Evolutionary conservation across 441 rosid species (phyloP).

Genomic region (Populus hybrid): DNA sequence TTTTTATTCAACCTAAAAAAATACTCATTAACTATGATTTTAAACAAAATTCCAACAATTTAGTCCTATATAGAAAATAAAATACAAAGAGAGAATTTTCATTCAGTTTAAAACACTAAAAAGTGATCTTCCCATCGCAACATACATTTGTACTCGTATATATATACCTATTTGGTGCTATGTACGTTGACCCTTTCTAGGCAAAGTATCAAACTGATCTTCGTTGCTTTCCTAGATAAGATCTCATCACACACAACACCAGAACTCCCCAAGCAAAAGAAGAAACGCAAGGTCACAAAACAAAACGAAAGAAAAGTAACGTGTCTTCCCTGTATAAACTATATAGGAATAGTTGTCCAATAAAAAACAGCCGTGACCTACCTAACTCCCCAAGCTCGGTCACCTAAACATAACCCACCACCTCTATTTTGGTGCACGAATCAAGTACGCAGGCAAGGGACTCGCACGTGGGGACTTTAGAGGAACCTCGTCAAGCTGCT

Average conservation of each 20-base stretch:
- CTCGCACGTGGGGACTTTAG: constrained; percentile 67
- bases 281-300: not conserved
- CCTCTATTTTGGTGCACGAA: not conserved
- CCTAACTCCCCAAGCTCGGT: not conserved
- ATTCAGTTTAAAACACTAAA: too few relatives aligned
- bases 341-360: not conserved
- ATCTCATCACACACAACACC: not conserved
- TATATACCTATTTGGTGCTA: too few relatives aligned
- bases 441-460: constrained; percentile 48
- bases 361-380: not conserved
- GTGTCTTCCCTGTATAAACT: not conserved
- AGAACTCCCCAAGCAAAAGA: not conserved
- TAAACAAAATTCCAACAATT: not conserved
- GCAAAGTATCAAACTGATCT: not conserved
- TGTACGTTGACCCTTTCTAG: not conserved
- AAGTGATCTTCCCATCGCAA: too few relatives aligned
- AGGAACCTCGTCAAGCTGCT: constrained; percentile 48
- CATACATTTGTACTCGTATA: too few relatives aligned
- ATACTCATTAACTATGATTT: too few relatives aligned
- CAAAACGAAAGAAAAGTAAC: not conserved
- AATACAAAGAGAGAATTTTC: too few relatives aligned
- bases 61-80: too few relatives aligned
- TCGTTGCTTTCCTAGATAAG: not conserved
- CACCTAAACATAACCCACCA: not conserved
- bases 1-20: too few relatives aligned